Evolutionary conservation across 2,329 filamentous ascomycete genomes (phyloP), one percentile per base, ranked within the genome.

Genomic region (Aspergillus bombycis): DNA sequence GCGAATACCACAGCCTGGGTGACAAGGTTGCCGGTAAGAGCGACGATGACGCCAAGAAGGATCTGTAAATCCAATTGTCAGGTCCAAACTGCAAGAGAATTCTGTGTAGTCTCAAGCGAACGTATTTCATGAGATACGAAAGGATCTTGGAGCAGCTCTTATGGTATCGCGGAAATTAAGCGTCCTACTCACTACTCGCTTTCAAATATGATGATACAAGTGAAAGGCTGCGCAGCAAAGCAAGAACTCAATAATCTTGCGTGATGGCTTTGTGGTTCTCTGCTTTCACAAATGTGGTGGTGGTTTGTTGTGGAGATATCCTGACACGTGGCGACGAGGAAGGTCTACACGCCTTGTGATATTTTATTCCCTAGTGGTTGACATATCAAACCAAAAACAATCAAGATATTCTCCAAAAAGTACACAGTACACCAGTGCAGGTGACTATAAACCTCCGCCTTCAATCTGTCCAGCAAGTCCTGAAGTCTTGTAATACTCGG

Each of bases 1-100:
- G 88, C 76, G 94, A 96, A 83, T 98, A 97, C 81, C 88, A 92
- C 77, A 88, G 89, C 70, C 84, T 98, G 72, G 89, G 92, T 68
- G 94, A 98, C 75, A 88, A 95, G 84, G 90, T 94, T 71, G 85
- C 88, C 63, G 84, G 86, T 14, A 65, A 69, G 59, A 78, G 77
- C 12, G 80, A 84, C 62, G 74, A 75, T 59, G 80, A 77, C 43
- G 80, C 83, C 61, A 87, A 86, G 81, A 88, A 87, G 79, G 81
- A 83, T 70, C 77, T 82, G 72, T 88, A 80, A 52, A 32, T 52
- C 4, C 4, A 12, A 21, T 32, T 28, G 28, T 21, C 16, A 11
- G 21, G 19, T 9, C 28, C 4, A 34, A 32, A 11, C 9, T 48
- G 6, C n/a, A 41, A 41, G 8, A n/a, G 8, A 2, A 52, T 32